Base-by-base conservation (phyloP, 1,284 basidiomycete species). In the Puccinia novopanici region DNA sequence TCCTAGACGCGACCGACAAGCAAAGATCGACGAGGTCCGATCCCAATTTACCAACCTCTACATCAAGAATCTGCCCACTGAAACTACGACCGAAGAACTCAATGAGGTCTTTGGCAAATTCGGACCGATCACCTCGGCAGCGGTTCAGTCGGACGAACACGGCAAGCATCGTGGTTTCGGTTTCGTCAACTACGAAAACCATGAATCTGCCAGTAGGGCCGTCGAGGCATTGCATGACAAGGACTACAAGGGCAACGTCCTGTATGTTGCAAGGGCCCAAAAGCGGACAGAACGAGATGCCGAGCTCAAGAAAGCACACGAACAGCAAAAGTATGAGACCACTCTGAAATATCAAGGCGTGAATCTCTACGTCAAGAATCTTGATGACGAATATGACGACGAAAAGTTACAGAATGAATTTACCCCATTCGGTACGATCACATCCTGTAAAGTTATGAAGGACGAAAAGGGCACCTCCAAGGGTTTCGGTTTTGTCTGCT, bases 401-500 rank as follows among this genome's bases (percentile, higher is more conserved):
- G 95, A 98, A 82, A 94, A 94, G 87, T 91, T 98, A 84, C 92
- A 93, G 82, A 88, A 89, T 83, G 95, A 99, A 88, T 99, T 99
- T 84, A 95, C 98, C 87, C 91, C 94, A 40, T 99, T 94, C 87
- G 97, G 97, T 82, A 90, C 93, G 83, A 95, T 99, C 88, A 99
- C 96, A 83, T 96, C 94, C 86, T 96, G 93, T 90, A 98, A 98
- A 89, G 93, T 99, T 87, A 99, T 99, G 97, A 92, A 93, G 84
- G 95, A 97, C 87, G 95, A 98, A 84, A 94, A 93, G 88, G 91
- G 90, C 82, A 90, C 89, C 71, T 94, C 93, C 65, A 94, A 95
- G 86, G 97, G 97, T 84, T 99, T 99, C 85, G 97, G 97, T 84
- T 99, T 99, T 86, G 97, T 99, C 83, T 99, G 97, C 88, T 99